Conservation (phyloP, 2,329 filamentous ascomycete species). For the Epichloe amarillans region DNA sequence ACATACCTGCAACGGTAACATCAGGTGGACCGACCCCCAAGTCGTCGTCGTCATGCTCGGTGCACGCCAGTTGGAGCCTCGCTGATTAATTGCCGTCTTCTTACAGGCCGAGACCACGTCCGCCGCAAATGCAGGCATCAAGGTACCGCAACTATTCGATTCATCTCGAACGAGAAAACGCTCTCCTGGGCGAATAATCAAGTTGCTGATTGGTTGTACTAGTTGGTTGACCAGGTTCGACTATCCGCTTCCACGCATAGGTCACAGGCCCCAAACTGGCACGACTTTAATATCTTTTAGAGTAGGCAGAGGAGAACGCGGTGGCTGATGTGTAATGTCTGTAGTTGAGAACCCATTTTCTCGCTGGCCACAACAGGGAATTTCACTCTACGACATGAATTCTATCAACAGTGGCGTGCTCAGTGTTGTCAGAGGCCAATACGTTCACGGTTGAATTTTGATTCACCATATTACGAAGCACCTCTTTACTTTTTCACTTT, state of each 20-base stretch:
- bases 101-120: slow-evolving; percentile 15
- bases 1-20: background rate
- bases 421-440: background rate
- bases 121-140: slow-evolving; percentile 2
- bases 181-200: slow-evolving; percentile 3
- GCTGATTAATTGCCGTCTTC: slow-evolving; percentile 24
- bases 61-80: slow-evolving; percentile 4
- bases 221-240: background rate
- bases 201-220: slow-evolving; percentile 6
- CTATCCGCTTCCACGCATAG: slow-evolving; percentile 1
- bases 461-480: background rate
- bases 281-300: background rate
- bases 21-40: background rate
- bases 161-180: background rate
- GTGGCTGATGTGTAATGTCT: background rate
- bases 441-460: background rate
- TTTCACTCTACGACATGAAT: background rate
- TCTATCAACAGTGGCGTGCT: background rate
- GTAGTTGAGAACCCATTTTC: background rate
- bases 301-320: background rate
- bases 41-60: background rate
- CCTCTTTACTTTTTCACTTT: background rate
- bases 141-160: background rate
- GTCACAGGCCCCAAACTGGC: background rate
- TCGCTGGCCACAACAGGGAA: background rate